Percentiles rank a stretch among this genome's conserved stretches.
These are phyloP conservation scores for Teratosphaeria viscida DNA, from an alignment of 2,329 filamentous ascomycete species.

Conservation along the genomic window DNA sequence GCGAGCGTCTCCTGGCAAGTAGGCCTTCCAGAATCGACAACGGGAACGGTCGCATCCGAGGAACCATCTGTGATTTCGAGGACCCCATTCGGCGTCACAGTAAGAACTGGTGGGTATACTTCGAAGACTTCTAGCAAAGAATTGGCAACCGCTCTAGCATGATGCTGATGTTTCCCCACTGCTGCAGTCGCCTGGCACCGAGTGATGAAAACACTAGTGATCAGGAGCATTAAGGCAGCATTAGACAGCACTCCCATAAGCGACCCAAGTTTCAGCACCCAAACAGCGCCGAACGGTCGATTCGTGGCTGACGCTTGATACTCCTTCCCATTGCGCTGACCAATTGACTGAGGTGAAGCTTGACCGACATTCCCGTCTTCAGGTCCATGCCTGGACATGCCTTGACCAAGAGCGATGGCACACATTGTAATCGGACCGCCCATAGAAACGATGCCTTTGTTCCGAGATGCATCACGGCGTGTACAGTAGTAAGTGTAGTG, in stretches of 20 bases:
- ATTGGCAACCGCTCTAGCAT: conserved; percentile 11
- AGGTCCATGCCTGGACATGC: neutral
- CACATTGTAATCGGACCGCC: neutral
- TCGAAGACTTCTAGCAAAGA: conserved; percentile 53
- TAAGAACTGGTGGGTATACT: conserved; percentile 56
- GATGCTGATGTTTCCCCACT: conserved; percentile 1
- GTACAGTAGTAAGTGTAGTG: too few species aligned
- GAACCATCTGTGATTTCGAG: conserved; percentile 28
- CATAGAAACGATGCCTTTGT: neutral
- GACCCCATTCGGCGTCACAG: conserved; percentile 29
- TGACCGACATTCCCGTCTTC: neutral
- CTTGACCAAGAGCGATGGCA: neutral
- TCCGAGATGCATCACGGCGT: neutral
- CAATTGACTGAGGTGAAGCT: neutral
- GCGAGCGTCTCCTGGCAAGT: conserved; percentile 52
- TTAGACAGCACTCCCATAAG: neutral
- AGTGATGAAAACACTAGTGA: neutral
- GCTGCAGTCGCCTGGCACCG: neutral
- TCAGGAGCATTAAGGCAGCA: neutral
- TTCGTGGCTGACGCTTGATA: neutral
- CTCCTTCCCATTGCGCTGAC: neutral
- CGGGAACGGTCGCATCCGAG: conserved; percentile 16
- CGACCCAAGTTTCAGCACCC: neutral
- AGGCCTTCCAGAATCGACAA: conserved; percentile 15
- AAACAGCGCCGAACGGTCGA: neutral